Percentiles rank a stretch among this genome's conserved stretches.
These are phyloP conservation scores for Crataegus laevigata DNA, from an alignment of 306 rosid species.

Conservation along the genomic window DNA sequence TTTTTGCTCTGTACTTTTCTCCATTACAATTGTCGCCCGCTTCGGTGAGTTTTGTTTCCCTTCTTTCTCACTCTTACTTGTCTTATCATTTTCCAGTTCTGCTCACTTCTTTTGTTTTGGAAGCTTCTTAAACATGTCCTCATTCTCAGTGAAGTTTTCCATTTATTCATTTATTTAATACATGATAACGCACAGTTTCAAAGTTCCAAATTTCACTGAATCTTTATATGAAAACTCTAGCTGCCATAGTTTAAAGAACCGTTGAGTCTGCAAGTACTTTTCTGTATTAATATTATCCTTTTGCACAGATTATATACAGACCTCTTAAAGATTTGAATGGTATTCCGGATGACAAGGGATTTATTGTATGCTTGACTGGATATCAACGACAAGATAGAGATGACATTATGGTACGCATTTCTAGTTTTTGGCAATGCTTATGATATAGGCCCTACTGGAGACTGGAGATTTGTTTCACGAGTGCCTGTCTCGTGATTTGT, in stretches of 20 bases:
- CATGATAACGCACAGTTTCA: neutral
- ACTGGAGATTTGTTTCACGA: neutral
- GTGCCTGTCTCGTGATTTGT: neutral
- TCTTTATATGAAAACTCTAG: neutral
- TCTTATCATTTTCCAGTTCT: neutral
- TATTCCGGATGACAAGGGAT: slow-evolving; percentile 59
- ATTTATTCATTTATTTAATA: neutral
- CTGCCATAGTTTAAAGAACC: neutral
- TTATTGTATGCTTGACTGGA: slow-evolving; percentile 79
- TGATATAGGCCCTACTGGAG: neutral
- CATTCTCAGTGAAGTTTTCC: neutral
- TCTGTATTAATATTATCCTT: slow-evolving; percentile 1
- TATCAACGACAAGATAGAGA: slow-evolving; percentile 89
- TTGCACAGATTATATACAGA: slow-evolving; percentile 67
- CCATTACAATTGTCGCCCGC: too few species aligned
- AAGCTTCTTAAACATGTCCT: neutral
- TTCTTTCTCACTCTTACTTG: neutral
- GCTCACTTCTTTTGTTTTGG: neutral
- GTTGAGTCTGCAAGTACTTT: neutral
- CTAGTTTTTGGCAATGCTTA: neutral
- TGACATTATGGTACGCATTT: slow-evolving; percentile 64
- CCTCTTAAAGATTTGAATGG: slow-evolving; percentile 67
- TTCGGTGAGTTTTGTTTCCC: slow-evolving; percentile 42
- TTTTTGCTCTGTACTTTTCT: too few species aligned
- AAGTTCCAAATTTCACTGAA: neutral